phyloP scores from a whole-genome alignment of 805 yeast genomes.

The Peterozyma xylosa region DNA sequence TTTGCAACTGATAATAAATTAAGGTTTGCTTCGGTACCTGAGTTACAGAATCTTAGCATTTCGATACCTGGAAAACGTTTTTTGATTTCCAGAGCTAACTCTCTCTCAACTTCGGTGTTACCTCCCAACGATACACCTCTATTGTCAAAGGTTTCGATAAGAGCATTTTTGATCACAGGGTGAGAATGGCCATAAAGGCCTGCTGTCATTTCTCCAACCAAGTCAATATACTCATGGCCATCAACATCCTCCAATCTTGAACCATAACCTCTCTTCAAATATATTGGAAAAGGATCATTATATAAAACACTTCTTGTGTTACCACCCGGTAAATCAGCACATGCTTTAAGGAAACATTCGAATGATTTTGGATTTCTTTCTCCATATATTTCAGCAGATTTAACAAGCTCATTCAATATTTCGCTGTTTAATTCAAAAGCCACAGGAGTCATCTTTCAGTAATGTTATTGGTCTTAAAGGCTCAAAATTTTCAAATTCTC shows the following conservation, averaged over 20 bases:
- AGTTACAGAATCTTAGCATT: conserved; percentile 10
- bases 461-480: too few relatives aligned
- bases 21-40: conserved; percentile 12
- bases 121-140: conserved; percentile 10
- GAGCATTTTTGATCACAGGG: conserved; percentile 8
- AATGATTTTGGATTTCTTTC: conserved; percentile 7
- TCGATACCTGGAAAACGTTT: conserved; percentile 6
- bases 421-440: too few relatives aligned
- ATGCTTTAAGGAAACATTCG: conserved; percentile 1
- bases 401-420: neutral
- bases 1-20: conserved; percentile 10
- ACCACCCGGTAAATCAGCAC: conserved; percentile 9
- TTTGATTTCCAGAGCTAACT: conserved; percentile 7
- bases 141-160: conserved; percentile 4
- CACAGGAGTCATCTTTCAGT: too few relatives aligned
- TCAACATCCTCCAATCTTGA: conserved; percentile 7
- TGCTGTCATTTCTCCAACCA: conserved; percentile 12
- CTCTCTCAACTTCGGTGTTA: conserved; percentile 4
- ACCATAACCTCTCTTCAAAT: conserved; percentile 4
- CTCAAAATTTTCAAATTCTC: too few relatives aligned
- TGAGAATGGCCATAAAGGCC: conserved; percentile 11
- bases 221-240: conserved; percentile 10
- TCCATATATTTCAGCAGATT: conserved; percentile 1
- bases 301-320: conserved; percentile 10
- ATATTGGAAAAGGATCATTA: conserved; percentile 10